Conservation (phyloP, 495 filamentous ascomycete genomes). For the Trichocladium uniseriatum region DNA sequence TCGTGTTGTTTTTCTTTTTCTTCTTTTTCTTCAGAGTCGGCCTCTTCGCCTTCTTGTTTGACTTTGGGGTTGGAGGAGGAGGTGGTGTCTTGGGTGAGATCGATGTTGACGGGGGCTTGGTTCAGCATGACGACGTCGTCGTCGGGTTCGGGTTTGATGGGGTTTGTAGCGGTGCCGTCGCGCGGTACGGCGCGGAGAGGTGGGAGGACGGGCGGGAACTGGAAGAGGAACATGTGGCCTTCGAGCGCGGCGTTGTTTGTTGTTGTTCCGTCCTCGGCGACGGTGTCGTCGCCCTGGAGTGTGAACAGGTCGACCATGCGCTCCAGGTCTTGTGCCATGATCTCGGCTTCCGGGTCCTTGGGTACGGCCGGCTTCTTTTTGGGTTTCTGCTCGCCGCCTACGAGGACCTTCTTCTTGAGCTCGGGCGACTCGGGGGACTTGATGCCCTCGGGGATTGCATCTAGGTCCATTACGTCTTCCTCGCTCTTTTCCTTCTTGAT, state of each 20-base stretch:
- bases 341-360: slow-evolving; percentile 30
- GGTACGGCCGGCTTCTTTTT: slow-evolving; percentile 23
- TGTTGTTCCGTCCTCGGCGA: slow-evolving; percentile 11
- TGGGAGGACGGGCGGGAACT: slow-evolving; percentile 53
- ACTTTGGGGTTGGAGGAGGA: slow-evolving; percentile 6
- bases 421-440: slow-evolving; percentile 27
- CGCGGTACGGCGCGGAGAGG: slow-evolving; percentile 29
- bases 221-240: slow-evolving; percentile 53
- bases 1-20: slow-evolving; percentile 10
- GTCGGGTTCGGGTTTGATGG: slow-evolving; percentile 25
- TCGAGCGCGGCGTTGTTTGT: slow-evolving; percentile 21
- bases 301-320: slow-evolving; percentile 27
- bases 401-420: slow-evolving; percentile 21
- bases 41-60: slow-evolving; percentile 20
- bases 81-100: slow-evolving; percentile 28
- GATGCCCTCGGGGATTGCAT: slow-evolving; percentile 28
- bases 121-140: slow-evolving; percentile 23
- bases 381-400: slow-evolving; percentile 19
- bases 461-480: slow-evolving; percentile 27
- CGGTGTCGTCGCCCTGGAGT: slow-evolving; percentile 14
- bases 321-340: slow-evolving; percentile 23
- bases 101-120: slow-evolving; percentile 20
- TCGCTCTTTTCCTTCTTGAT: slow-evolving; percentile 28
- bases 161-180: slow-evolving; percentile 3
- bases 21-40: slow-evolving; percentile 14